Evolutionary conservation across 441 rosid species (phyloP), one percentile per base, ranked within the genome.

Genomic region (Melastoma candidum): DNA sequence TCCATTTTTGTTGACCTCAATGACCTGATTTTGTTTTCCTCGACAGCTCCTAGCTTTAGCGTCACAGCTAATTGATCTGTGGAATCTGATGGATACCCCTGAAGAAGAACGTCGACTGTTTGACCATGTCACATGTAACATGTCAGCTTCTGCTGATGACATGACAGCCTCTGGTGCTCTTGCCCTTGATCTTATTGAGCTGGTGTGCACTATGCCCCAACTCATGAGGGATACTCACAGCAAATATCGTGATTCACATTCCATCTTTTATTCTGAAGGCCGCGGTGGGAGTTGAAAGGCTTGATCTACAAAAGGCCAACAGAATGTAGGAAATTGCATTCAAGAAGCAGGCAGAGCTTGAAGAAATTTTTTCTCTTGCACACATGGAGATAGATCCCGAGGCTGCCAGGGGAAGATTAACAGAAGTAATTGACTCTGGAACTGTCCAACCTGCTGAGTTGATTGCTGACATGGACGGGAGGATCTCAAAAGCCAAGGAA

Each of bases 71-170:
- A 69, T 70, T 70, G 99, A 93, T 63, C 82, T 89, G 45, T 93
- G 99, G 99, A 93, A 89, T 71, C 76, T 93, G 68, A 93, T 93
- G 99, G 99, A 93, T 70, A 86, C 97, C 51, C 76, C 95, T 11
- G 73, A 51, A 13, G 97, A 93, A 59, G 99, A 86, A 60, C 75
- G 97, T 52, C 68, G 68, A 59, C 67, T 86, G 63, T 93, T 89
- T 65, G 82, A 81, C 67, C 97, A 89, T 68, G 93, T 93, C 61
- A 93, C 95, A 49, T 76, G 99, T 66, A 78, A 89, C 80, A 76
- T 83, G 25, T 83, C 87, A 51, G 78, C 95, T 70, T 80, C 90
- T 25, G 95, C 86, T 17, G 84, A 83, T 70, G 89, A 81, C 70
- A 97, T 93, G 63, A 84, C 84, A 47, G 70, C 72, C 17, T 87